Conservation (phyloP, 2,329 filamentous ascomycete species). For the Colletotrichum sp. region DNA sequence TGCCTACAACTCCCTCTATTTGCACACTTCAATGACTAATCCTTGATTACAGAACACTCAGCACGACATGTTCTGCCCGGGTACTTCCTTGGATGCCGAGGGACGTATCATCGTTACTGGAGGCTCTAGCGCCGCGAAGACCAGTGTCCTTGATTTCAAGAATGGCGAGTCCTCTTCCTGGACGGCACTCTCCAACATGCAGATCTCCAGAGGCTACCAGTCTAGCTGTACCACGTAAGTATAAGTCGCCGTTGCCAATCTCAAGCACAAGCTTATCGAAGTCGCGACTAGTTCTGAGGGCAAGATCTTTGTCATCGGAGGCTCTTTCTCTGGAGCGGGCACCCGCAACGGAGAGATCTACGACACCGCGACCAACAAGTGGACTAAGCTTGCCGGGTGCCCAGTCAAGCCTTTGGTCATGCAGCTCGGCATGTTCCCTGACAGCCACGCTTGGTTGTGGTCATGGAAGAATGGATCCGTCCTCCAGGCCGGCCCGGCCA, state of each 20-base stretch:
- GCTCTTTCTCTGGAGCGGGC: conserved; percentile 52
- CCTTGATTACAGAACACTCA: conserved; percentile 35
- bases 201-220: conserved; percentile 56
- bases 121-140: conserved; percentile 51
- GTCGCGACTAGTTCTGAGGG: conserved; percentile 47
- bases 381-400: conserved; percentile 47
- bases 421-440: conserved; percentile 51
- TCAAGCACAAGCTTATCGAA: not conserved
- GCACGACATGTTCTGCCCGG: conserved; percentile 64
- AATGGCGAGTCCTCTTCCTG: conserved; percentile 37
- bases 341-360: conserved; percentile 61
- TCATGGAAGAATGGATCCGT: conserved; percentile 50
- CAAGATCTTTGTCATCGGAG: conserved; percentile 61
- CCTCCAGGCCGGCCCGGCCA: conserved; percentile 60
- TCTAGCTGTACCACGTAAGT: conserved; percentile 42
- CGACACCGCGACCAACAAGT: conserved; percentile 46
- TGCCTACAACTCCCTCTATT: not conserved
- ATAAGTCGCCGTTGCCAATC: not conserved
- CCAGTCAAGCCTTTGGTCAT: conserved; percentile 56
- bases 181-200: conserved; percentile 44
- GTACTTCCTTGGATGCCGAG: conserved; percentile 51
- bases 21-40: not conserved
- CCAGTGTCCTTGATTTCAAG: conserved; percentile 47
- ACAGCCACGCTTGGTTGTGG: conserved; percentile 34
- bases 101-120: conserved; percentile 59